Evolutionary conservation across 2,329 filamentous ascomycete species (phyloP), one percentile per base, ranked within the genome.

Genomic region (Fusarium armeniacum): DNA sequence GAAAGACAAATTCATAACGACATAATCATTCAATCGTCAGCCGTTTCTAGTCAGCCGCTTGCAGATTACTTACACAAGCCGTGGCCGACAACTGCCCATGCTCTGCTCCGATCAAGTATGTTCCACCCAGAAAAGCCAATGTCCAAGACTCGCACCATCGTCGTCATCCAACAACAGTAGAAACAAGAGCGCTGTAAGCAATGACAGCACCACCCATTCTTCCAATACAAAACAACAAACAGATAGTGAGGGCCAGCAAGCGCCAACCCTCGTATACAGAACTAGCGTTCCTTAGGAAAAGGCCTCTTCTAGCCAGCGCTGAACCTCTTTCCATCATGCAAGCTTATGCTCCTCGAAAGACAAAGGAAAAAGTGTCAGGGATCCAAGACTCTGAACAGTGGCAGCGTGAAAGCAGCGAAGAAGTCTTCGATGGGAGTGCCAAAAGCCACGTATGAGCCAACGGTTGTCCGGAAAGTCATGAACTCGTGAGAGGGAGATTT

Each of bases 401-500:
- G 59, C 51, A 59, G 58, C 55, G 62, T 58, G 58, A 64, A 51
- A 65, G 55, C 45, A 49, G 43, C 62, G 69, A 73, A 75, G 66
- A 73, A 73, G 69, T 62, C 72, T 74, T 75, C 71, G 62, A 60
- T 56, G 64, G 50, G 60, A 54, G 40, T 50, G 60, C 50, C 65
- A 70, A 69, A 44, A 59, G 61, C 63, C 68, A 65, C 68, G 47
- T 62, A 65, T 73, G 67, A 66, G 64, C 58, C 61, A 62, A 62
- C 58, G 70, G 58, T 62, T 66, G 68, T 64, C 72, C 73, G 69
- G 58, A 58, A 75, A 58, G 61, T 73, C 77, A 75, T 78, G 72
- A 74, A 69, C 75, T 79, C 77, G 77, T 79, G 75, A 79, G 76
- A 78, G 76, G 76, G 69, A 74, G 76, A 71, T 71, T 75, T 73